Evolutionary conservation across 2,329 filamentous ascomycete species (phyloP).

Genomic region (Canariomyces notabilis): DNA sequence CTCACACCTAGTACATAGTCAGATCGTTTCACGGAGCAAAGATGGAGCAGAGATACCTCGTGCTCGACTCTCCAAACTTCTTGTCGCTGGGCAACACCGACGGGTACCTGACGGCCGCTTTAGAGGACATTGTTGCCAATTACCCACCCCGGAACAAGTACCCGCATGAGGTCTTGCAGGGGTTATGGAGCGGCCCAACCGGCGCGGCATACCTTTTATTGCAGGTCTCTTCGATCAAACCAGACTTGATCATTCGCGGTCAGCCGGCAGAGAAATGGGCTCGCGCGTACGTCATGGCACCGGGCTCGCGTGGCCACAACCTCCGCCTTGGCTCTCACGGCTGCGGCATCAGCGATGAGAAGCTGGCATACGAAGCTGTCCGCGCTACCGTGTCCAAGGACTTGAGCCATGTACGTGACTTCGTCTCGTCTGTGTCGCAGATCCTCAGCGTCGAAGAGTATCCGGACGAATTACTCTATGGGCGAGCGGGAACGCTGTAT

Average conservation of each 20-base stretch:
- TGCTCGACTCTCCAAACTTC: slow-evolving; percentile 30
- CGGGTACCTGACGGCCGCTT: slow-evolving; percentile 30
- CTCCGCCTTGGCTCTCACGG: slow-evolving; percentile 36
- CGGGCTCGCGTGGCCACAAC: slow-evolving; percentile 32
- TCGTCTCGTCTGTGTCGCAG: slow-evolving; percentile 37
- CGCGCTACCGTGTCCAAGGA: slow-evolving; percentile 39
- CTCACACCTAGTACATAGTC: neutral
- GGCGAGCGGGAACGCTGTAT: slow-evolving; percentile 64
- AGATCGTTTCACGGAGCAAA: neutral
- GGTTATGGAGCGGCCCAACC: slow-evolving; percentile 50
- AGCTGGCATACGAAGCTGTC: slow-evolving; percentile 43
- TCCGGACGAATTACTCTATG: slow-evolving; percentile 59
- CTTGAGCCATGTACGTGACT: slow-evolving; percentile 32
- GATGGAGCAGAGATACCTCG: slow-evolving; percentile 28
- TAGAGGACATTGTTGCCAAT: slow-evolving; percentile 34
- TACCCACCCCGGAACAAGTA: slow-evolving; percentile 36
- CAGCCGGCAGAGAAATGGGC: slow-evolving; percentile 44
- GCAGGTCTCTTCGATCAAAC: slow-evolving; percentile 40
- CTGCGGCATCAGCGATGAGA: slow-evolving; percentile 48
- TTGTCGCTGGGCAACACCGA: slow-evolving; percentile 28
- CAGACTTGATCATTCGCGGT: slow-evolving; percentile 39
- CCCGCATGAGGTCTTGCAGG: slow-evolving; percentile 34
- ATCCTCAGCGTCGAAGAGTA: slow-evolving; percentile 37
- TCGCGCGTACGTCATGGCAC: slow-evolving; percentile 38
- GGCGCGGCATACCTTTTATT: slow-evolving; percentile 54